Evolutionary conservation across 306 rosid species (phyloP).

Genomic region (Mucuna pruriens): DNA sequence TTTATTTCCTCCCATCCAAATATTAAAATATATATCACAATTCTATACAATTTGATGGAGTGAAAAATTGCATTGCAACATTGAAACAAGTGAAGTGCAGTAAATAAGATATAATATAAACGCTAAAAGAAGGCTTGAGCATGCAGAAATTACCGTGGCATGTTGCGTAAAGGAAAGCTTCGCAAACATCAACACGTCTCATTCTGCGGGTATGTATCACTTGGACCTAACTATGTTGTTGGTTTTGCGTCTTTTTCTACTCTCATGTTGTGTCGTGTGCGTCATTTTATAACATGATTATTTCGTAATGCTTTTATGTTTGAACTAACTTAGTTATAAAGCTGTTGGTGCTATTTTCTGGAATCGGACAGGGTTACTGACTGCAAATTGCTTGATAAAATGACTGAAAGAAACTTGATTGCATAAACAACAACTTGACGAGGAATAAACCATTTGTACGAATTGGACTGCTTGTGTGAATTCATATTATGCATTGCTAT

Average conservation of each 20-base stretch:
- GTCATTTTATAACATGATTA: background rate
- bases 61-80: background rate
- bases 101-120: background rate
- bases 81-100: background rate
- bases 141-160: background rate
- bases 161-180: constrained; percentile 20
- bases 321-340: background rate
- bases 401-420: constrained; percentile 5
- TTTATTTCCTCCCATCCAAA: too few relatives aligned
- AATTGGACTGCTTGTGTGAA: background rate
- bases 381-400: constrained; percentile 32
- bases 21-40: too few relatives aligned
- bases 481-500: background rate
- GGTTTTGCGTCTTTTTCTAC: background rate
- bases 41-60: too few relatives aligned
- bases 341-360: background rate
- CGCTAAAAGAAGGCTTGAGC: background rate
- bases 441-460: background rate
- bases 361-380: background rate
- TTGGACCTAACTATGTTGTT: background rate
- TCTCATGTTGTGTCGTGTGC: background rate
- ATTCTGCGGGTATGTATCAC: background rate
- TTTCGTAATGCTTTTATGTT: background rate
- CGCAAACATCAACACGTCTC: background rate
- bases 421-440: background rate